A percentile compares a stretch with the other conserved stretches of the same genome.
These are phyloP conservation scores for Saccharomycopsis guyanensis DNA, from an alignment of 805 yeast genomes.

Conservation along the genomic window DNA sequence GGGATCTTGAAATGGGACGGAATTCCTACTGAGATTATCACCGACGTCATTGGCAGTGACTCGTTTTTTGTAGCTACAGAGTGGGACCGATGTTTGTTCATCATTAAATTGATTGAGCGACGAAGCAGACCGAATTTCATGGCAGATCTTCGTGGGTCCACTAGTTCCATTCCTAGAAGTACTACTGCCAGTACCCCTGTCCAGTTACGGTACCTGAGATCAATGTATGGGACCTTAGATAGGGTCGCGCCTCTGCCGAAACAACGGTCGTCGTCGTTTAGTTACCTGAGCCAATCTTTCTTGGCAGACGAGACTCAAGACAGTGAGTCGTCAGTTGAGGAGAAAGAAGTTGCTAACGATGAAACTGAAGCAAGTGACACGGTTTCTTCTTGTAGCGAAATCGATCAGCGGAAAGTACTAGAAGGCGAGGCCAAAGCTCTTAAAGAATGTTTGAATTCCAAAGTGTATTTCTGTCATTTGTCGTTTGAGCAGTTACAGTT, in stretches of 20 bases:
- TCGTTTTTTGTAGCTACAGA: conserved; percentile 47
- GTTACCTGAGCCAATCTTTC: not conserved
- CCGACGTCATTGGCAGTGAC: conserved; percentile 40
- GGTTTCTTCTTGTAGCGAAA: conserved; percentile 1
- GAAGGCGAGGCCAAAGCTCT: conserved; percentile 20
- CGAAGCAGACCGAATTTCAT: conserved; percentile 21
- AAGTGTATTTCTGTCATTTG: conserved; percentile 41
- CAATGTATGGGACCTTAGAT: not conserved
- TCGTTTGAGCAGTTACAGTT: conserved; percentile 40
- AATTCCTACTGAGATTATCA: conserved; percentile 35
- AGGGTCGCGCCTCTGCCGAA: not conserved
- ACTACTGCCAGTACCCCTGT: not conserved
- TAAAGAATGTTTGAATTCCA: conserved; percentile 32
- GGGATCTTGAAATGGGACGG: conserved; percentile 41
- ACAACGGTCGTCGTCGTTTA: not conserved
- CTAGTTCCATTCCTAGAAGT: not conserved
- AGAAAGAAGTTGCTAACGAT: conserved; percentile 2
- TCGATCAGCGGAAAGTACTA: not conserved
- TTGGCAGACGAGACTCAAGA: not conserved
- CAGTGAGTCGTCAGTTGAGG: not conserved
- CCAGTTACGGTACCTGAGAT: not conserved
- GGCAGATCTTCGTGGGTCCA: not conserved
- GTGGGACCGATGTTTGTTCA: conserved; percentile 47
- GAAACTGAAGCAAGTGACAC: conserved; percentile 20
- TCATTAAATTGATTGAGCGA: conserved; percentile 36